Conservation (phyloP, 2,329 filamentous ascomycete species). For the Ceratocystis eucalypticola region DNA sequence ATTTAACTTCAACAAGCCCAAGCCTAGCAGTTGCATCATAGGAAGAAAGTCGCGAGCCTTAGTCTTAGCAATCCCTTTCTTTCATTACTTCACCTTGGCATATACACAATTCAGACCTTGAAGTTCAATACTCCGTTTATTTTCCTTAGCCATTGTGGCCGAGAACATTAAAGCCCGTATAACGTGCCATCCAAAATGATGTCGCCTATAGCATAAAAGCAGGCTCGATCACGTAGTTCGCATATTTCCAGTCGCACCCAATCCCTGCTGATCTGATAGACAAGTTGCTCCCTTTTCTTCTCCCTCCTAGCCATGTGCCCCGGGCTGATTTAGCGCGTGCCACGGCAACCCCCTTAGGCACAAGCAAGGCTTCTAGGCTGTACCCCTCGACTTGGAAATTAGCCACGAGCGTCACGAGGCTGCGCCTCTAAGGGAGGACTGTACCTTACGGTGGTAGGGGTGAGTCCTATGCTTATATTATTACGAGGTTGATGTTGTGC, state of each 20-base stretch:
- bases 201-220: not conserved
- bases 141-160: not conserved
- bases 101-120: not conserved
- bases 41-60: not conserved
- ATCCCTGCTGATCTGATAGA: not conserved
- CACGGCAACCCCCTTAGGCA: not conserved
- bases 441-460: not conserved
- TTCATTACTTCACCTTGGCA: not conserved
- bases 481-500: not conserved
- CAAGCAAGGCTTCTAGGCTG: not conserved
- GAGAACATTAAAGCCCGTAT: not conserved
- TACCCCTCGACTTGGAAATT: not conserved
- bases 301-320: not conserved
- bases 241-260: not conserved
- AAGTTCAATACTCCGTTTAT: not conserved
- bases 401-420: not conserved
- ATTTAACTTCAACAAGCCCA: not conserved
- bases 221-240: not conserved
- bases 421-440: not conserved
- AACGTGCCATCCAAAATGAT: not conserved
- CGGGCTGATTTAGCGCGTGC: not conserved
- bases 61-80: not conserved
- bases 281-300: not conserved
- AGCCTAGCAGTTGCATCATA: not conserved
- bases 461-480: too few relatives aligned